Percentiles rank a stretch among this genome's conserved stretches.
Conservation (phyloP, 352 stramenopile species). For the Globisporangium mamillatum region DNA sequence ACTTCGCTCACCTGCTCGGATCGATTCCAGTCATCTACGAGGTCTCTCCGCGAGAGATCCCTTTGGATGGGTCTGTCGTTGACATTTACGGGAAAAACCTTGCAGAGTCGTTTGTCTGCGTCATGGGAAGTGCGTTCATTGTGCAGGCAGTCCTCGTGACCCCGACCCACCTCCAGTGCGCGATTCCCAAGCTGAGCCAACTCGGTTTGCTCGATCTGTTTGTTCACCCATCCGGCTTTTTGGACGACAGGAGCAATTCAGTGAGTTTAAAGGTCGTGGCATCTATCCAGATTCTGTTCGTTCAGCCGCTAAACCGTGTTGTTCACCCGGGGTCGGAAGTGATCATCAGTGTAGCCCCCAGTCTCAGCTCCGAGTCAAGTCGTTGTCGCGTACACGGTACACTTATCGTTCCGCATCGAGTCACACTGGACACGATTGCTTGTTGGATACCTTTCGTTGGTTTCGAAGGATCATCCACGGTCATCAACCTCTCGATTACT, state of each 20-base stretch:
- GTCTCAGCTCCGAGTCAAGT: neutral
- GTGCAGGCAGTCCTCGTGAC: slow-evolving; percentile 11
- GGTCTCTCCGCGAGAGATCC: slow-evolving; percentile 14
- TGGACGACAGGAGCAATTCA: slow-evolving; percentile 9
- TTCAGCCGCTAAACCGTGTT: neutral
- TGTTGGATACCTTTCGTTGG: slow-evolving; percentile 6
- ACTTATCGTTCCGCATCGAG: slow-evolving; percentile 5
- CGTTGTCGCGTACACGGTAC: neutral
- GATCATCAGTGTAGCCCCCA: neutral
- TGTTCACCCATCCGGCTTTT: slow-evolving; percentile 14
- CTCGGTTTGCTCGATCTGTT: slow-evolving; percentile 14
- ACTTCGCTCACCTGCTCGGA: slow-evolving; percentile 14
- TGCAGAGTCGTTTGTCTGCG: slow-evolving; percentile 15
- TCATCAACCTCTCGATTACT: neutral
- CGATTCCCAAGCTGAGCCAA: slow-evolving; percentile 10
- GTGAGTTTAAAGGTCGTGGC: slow-evolving; percentile 7
- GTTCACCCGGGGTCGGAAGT: slow-evolving; percentile 9
- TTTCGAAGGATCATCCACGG: neutral
- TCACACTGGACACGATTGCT: neutral
- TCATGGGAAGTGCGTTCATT: slow-evolving; percentile 8
- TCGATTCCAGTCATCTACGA: slow-evolving; percentile 16
- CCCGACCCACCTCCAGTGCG: slow-evolving; percentile 7
- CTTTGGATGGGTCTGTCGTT: slow-evolving; percentile 17
- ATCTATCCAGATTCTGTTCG: neutral
- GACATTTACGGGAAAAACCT: slow-evolving; percentile 18